Conservation (phyloP, 2,329 filamentous ascomycete species). For the Hypoxylon sp. region DNA sequence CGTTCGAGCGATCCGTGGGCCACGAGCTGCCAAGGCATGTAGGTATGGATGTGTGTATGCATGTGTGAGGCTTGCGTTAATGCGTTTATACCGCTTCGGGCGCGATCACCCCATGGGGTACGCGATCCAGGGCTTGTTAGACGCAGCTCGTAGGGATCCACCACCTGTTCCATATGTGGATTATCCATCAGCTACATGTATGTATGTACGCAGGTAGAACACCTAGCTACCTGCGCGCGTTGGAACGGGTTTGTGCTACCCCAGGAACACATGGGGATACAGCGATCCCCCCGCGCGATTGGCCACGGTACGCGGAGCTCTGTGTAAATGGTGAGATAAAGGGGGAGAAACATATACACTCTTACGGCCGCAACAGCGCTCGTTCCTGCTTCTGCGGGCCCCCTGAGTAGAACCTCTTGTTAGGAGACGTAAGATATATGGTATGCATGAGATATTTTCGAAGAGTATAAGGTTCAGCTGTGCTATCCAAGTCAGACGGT, state of each 20-base stretch:
- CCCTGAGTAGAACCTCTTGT: not conserved
- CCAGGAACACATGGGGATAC: conserved; percentile 21
- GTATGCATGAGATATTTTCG: conserved; percentile 13
- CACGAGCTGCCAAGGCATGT: conserved; percentile 2
- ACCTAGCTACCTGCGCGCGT: conserved; percentile 9
- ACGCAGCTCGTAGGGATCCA: conserved; percentile 1
- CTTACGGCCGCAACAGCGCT: conserved; percentile 21
- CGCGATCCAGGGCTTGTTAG: conserved; percentile 1
- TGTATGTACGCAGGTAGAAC: too few species aligned
- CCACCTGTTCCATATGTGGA: not conserved
- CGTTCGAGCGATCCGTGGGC: conserved; percentile 11
- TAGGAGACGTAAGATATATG: not conserved
- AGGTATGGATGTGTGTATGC: conserved; percentile 10
- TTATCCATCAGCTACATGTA: conserved; percentile 8
- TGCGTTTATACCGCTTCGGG: not conserved
- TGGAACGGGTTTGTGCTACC: conserved; percentile 21
- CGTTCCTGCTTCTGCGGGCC: conserved; percentile 5
- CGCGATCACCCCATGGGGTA: conserved; percentile 23
- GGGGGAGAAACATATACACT: conserved; percentile 6
- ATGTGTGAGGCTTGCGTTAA: conserved; percentile 1
- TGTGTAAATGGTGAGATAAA: conserved; percentile 19
- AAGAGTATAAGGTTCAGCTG: not conserved
- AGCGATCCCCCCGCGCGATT: conserved; percentile 14
- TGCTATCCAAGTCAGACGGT: not conserved
- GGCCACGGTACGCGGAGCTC: conserved; percentile 27